Conservation (phyloP, 371 early-diverging fungal genomes). For the Haplosporangium sp. region DNA sequence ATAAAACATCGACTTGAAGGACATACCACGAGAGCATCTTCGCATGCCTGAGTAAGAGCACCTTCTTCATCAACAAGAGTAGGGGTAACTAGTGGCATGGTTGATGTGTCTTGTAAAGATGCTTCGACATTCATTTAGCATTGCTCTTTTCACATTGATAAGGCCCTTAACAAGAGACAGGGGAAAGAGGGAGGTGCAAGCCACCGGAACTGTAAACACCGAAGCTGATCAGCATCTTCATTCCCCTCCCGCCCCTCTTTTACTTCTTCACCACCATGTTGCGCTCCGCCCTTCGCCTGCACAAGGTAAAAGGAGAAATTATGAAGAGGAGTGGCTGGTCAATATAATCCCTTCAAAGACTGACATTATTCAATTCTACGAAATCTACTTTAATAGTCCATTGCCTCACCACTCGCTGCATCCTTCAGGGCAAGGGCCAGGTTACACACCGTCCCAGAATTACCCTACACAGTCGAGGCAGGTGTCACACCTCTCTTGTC, state of each 20-base stretch:
- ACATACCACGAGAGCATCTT: conserved; percentile 58
- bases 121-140: too few species aligned
- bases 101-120: not conserved
- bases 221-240: not conserved
- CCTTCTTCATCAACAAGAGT: conserved; percentile 59
- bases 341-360: not conserved
- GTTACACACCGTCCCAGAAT: conserved; percentile 38
- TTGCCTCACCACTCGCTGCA: conserved; percentile 37
- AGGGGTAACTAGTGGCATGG: conserved; percentile 54
- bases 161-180: not conserved
- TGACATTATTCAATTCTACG: not conserved
- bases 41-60: conserved; percentile 52
- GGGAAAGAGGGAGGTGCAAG: not conserved
- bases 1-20: not conserved
- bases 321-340: not conserved
- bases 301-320: conserved; percentile 18
- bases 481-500: conserved; percentile 48
- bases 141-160: not conserved
- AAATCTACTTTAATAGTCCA: conserved; percentile 17
- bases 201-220: conserved; percentile 13
- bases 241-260: not conserved
- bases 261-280: conserved; percentile 16
- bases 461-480: conserved; percentile 30
- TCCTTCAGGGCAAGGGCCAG: conserved; percentile 42
- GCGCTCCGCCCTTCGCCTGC: conserved; percentile 33